Percentiles rank a stretch among this genome's conserved stretches.
Conservation (phyloP, 2,329 filamentous ascomycete genomes). For the Trichoderma guizhouense region DNA sequence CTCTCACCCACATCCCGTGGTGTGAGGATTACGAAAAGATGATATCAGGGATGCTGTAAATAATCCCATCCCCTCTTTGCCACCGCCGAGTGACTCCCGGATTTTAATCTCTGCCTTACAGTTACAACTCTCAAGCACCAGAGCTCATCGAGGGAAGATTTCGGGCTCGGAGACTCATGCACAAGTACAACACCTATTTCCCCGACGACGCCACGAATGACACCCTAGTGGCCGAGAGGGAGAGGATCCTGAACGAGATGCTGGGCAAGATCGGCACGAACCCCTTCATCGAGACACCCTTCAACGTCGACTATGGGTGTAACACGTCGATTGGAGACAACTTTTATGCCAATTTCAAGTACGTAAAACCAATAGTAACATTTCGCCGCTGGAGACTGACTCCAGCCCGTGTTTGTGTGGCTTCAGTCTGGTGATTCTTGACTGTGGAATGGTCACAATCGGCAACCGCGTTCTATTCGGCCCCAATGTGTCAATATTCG, state of each 20-base stretch:
- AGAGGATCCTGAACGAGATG: slow-evolving; percentile 47
- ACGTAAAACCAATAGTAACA: not conserved
- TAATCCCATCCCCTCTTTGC: not conserved
- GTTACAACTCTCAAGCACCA: slow-evolving; percentile 49
- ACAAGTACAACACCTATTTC: slow-evolving; percentile 58
- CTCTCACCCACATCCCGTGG: slow-evolving; percentile 50
- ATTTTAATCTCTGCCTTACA: slow-evolving; percentile 24
- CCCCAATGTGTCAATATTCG: slow-evolving; percentile 67
- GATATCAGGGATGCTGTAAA: slow-evolving; percentile 60
- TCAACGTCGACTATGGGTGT: slow-evolving; percentile 63
- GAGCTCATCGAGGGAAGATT: slow-evolving; percentile 50
- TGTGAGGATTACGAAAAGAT: slow-evolving; percentile 62
- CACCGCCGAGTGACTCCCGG: not conserved
- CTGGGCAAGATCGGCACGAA: slow-evolving; percentile 50
- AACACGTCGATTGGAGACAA: slow-evolving; percentile 59
- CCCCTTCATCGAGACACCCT: slow-evolving; percentile 57
- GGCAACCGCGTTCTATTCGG: slow-evolving; percentile 70
- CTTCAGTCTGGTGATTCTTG: slow-evolving; percentile 57
- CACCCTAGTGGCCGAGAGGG: slow-evolving; percentile 38
- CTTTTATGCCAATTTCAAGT: slow-evolving; percentile 59
- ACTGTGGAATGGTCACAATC: slow-evolving; percentile 68
- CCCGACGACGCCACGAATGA: slow-evolving; percentile 45
- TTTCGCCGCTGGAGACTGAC: not conserved
- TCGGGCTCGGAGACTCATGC: slow-evolving; percentile 51
- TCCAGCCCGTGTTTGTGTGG: too few relatives aligned